These are phyloP conservation scores for Colletotrichum chrysophilum DNA, from an alignment of 2,329 filamentous ascomycete species.

Conservation along the genomic window DNA sequence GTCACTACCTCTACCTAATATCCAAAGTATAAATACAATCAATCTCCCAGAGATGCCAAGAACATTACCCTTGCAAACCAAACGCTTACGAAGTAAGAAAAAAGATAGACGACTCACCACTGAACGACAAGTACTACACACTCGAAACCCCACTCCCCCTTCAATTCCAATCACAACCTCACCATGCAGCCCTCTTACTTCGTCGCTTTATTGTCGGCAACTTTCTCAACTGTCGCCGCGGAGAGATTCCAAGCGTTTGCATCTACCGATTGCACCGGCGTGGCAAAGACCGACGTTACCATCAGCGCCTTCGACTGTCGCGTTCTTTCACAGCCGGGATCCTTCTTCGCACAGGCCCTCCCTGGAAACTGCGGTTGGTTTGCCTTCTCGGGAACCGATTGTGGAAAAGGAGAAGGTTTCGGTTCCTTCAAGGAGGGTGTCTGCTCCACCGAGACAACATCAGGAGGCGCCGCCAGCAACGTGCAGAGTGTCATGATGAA, in stretches of 20 bases:
- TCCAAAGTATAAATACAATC: neutral
- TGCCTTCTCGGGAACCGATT: neutral
- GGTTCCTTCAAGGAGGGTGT: neutral
- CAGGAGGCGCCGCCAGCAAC: neutral
- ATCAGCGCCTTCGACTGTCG: conserved; percentile 29
- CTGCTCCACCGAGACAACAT: neutral
- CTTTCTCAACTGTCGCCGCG: neutral
- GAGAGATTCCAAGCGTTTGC: neutral
- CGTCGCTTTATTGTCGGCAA: neutral
- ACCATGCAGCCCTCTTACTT: neutral
- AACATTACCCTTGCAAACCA: neutral
- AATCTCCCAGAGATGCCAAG: neutral
- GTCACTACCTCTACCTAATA: neutral
- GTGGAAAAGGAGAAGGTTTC: neutral
- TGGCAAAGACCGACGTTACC: conserved; percentile 1
- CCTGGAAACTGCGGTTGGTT: neutral
- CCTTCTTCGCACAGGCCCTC: neutral
- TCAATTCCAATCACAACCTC: neutral
- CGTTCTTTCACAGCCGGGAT: neutral
- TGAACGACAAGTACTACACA: neutral
- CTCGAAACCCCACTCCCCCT: neutral
- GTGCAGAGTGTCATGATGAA: neutral
- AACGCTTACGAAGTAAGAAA: neutral
- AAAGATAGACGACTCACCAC: neutral
- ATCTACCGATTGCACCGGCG: neutral